Conservation (phyloP, 306 rosid genomes). For the Lagenaria siceraria region DNA sequence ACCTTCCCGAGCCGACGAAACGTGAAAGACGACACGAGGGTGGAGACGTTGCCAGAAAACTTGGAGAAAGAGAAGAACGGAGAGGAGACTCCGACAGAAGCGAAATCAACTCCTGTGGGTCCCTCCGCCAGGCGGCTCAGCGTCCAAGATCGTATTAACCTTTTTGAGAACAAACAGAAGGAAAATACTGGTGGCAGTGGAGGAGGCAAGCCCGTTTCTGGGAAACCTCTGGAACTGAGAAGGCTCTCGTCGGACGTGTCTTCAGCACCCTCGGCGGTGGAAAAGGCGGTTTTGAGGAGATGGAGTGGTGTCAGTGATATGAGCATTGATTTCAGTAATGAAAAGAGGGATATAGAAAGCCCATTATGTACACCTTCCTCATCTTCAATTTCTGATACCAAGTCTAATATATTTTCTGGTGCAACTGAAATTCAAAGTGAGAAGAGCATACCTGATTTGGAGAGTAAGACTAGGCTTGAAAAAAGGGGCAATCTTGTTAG, state of each 20-base stretch:
- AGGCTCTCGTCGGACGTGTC: slow-evolving; percentile 69
- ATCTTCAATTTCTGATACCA: slow-evolving; percentile 28
- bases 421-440: slow-evolving; percentile 26
- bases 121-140: slow-evolving; percentile 65
- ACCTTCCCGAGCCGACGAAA: slow-evolving; percentile 15
- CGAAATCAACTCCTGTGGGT: slow-evolving; percentile 18
- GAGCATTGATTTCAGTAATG: slow-evolving; percentile 78
- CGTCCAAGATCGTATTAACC: slow-evolving; percentile 92
- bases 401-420: slow-evolving; percentile 14
- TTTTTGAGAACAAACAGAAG: slow-evolving; percentile 92
- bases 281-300: slow-evolving; percentile 55
- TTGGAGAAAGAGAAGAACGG: slow-evolving; percentile 18
- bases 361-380: slow-evolving; percentile 54
- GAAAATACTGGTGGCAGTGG: slow-evolving; percentile 35
- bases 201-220: slow-evolving; percentile 41
- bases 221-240: slow-evolving; percentile 57
- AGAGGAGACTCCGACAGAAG: slow-evolving; percentile 19
- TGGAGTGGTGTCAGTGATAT: slow-evolving; percentile 96
- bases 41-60: slow-evolving; percentile 3
- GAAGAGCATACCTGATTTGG: slow-evolving; percentile 17
- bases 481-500: slow-evolving; percentile 11
- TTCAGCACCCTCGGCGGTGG: slow-evolving; percentile 19
- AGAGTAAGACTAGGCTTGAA: slow-evolving; percentile 8
- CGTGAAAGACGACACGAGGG: slow-evolving; percentile 24
- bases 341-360: slow-evolving; percentile 56